Base-by-base conservation (phyloP, 148 eudicot genomes). In the Fagopyrum tataricum region DNA sequence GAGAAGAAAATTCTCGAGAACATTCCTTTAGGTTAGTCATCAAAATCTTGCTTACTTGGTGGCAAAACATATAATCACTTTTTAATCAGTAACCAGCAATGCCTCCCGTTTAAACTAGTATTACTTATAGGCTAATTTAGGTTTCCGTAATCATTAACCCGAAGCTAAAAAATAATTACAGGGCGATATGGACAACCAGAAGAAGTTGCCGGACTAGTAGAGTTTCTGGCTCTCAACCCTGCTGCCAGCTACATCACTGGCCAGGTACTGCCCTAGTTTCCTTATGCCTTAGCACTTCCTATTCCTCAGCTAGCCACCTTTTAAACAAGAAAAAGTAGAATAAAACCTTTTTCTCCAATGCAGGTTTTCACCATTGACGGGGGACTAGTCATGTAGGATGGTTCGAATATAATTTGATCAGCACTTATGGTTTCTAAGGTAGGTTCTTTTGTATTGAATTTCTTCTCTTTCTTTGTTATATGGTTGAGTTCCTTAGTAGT, bases 11-110 rank as follows among this genome's bases (percentile, higher is more conserved):
- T 91, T 49, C 76, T 87, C 78, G 87, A 73, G 64, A 79, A 80
- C 73, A 91, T 94, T 55, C 98, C 97, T 66, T 79, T 94, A 73
- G 92, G 98, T 89, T 70, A 87, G 96, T 64, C 64, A 43, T 31
- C 37, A 31, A 31, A 31, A 31, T 31, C 37, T 9, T 46, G 49
- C 18, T 49, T 11, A 13, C 53, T 14, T 49, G 53, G 53, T 49
- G 14, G 5, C 6, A 49, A 49, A 49, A 0, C 53, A 49, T 49
- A 49, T 49, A 49, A 49, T 49, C 53, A 49, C 5, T n/a, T 2
- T 46, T 12, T 15, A 49, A 49, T 49, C 53, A 49, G 4, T 49
- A 49, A 5, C 53, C 53, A 49, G 14, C 17, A 13, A 49, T 13
- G 5, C 53, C 53, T 49, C 8, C 4, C 53, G 4, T 13, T n/a